A percentile compares a stretch with the other conserved stretches of the same genome.
Evolutionary conservation across 805 yeast species (phyloP).

Genomic region (Saturnispora gosingensis): DNA sequence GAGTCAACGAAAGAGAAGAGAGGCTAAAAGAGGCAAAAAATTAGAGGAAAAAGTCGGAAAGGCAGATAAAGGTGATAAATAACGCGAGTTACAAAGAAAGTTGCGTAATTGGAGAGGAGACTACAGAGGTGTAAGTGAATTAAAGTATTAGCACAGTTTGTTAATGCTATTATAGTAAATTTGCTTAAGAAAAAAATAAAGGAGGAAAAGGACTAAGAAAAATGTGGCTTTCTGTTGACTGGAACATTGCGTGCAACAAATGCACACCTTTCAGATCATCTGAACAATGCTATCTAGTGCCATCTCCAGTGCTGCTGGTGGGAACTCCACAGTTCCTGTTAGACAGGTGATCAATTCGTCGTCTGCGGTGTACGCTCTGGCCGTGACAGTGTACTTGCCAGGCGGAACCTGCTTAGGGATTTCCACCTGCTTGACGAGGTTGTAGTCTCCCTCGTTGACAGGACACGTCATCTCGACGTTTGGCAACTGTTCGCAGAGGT

Average conservation of each 20-base stretch:
- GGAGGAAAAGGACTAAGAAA: not conserved
- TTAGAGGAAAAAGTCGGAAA: not conserved
- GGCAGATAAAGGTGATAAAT: not conserved
- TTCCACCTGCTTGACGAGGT: slow-evolving; percentile 61
- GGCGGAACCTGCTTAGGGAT: slow-evolving; percentile 93
- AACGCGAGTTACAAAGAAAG: not conserved
- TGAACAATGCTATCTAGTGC: not conserved
- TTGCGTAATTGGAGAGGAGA: not conserved
- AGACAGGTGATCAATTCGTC: slow-evolving; percentile 80
- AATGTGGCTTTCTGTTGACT: not conserved
- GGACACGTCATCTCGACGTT: slow-evolving; percentile 87
- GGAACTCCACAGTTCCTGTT: slow-evolving; percentile 58
- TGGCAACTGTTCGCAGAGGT: slow-evolving; percentile 78
- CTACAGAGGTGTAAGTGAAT: not conserved
- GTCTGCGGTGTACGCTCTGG: slow-evolving; percentile 81
- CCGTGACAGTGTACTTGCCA: slow-evolving; percentile 78
- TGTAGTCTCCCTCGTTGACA: slow-evolving; percentile 56
- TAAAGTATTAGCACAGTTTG: not conserved
- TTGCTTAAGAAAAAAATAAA: too few species aligned
- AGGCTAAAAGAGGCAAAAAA: not conserved
- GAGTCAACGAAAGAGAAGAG: not conserved
- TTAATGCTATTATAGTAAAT: not conserved
- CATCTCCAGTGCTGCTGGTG: slow-evolving; percentile 18
- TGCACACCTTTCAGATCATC: not conserved
- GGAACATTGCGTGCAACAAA: not conserved